A percentile compares a stretch with the other conserved stretches of the same genome.
phyloP scores from a whole-genome alignment of 495 filamentous ascomycete species.

The Tirmania nivea region DNA sequence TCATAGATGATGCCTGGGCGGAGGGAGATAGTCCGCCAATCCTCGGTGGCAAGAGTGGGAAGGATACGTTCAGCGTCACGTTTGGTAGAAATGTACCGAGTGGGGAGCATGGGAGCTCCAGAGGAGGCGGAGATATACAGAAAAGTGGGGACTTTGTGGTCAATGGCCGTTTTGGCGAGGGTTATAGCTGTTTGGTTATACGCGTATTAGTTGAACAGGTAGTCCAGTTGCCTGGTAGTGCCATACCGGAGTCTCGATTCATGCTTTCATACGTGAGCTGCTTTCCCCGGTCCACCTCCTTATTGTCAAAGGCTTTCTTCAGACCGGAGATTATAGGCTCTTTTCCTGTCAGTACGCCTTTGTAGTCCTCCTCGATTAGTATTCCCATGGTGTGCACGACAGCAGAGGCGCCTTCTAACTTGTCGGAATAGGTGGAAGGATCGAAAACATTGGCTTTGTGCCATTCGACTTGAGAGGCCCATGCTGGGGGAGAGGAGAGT shows the following conservation, averaged over 20 bases:
- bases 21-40: constrained; percentile 60
- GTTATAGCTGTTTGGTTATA: not conserved
- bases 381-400: constrained; percentile 92
- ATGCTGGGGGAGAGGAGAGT: constrained; percentile 47
- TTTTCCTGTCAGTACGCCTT: constrained; percentile 62
- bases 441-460: constrained; percentile 66
- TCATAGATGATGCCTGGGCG: constrained; percentile 83
- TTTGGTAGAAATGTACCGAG: constrained; percentile 77
- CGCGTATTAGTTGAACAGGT: not conserved
- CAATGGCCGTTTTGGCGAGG: constrained; percentile 26
- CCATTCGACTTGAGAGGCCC: constrained; percentile 70
- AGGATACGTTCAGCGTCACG: constrained; percentile 73
- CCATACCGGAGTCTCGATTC: constrained; percentile 65
- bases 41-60: constrained; percentile 37
- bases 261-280: constrained; percentile 93
- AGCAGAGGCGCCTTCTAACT: constrained; percentile 50
- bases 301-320: constrained; percentile 55
- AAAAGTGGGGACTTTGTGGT: constrained; percentile 46
- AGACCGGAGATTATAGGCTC: constrained; percentile 58
- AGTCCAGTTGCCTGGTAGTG: not conserved
- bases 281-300: constrained; percentile 32
- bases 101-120: constrained; percentile 61
- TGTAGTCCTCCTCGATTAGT: constrained; percentile 94
- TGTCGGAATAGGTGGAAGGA: constrained; percentile 50
- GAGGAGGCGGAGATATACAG: constrained; percentile 74